These are phyloP conservation scores for Lepidium sativum DNA, from an alignment of 345 rosid species.

Conservation along the genomic window DNA sequence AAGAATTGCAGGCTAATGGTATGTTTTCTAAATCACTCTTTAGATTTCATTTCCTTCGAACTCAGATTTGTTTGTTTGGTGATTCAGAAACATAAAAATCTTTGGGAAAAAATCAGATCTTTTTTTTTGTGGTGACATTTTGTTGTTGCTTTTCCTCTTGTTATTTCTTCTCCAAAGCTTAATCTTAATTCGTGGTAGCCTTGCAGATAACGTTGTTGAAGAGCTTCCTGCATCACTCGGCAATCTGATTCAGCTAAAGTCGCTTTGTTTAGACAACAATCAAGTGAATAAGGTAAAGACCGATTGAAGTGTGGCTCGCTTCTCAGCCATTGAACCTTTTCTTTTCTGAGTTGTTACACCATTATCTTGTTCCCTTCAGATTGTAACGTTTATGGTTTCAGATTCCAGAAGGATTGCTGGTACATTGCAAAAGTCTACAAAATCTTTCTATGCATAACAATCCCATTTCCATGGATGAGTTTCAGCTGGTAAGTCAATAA, in stretches of 20 bases:
- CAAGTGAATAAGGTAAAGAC: slow-evolving; percentile 56
- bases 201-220: slow-evolving; percentile 75
- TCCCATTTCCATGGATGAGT: slow-evolving; percentile 87
- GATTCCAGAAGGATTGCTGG: slow-evolving; percentile 70
- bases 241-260: slow-evolving; percentile 71
- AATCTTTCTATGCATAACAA: slow-evolving; percentile 78
- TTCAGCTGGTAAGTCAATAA: slow-evolving; percentile 61
- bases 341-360: not conserved
- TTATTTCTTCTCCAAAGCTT: slow-evolving; percentile 1
- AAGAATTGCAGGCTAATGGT: slow-evolving; percentile 92
- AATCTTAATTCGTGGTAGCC: slow-evolving; percentile 23
- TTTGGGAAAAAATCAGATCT: no score
- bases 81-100: not conserved
- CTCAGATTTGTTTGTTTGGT: not conserved
- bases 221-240: slow-evolving; percentile 78
- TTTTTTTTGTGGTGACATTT: not conserved
- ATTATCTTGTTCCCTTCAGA: not conserved
- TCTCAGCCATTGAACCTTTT: not conserved
- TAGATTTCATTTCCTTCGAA: not conserved
- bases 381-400: slow-evolving; percentile 17
- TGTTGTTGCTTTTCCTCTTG: not conserved
- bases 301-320: not conserved
- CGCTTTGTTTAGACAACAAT: slow-evolving; percentile 65
- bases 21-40: slow-evolving; percentile 9
- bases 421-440: slow-evolving; percentile 84